A percentile compares a stretch with the other conserved stretches of the same genome.
Conservation (phyloP, 192 early-diverging fungal genomes). For the Backusella parvicylindrica region DNA sequence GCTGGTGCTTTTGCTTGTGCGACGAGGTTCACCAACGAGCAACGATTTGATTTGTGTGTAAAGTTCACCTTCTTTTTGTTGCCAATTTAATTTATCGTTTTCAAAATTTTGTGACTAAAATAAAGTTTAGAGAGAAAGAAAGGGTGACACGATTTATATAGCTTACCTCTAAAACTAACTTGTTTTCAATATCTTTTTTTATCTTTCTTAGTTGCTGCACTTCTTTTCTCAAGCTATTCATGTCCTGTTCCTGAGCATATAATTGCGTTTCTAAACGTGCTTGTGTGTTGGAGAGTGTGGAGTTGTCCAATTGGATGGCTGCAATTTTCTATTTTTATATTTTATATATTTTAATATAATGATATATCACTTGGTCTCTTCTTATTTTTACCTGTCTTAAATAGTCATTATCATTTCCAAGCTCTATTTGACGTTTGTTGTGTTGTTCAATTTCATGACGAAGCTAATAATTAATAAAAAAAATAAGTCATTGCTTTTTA, state of each 20-base stretch:
- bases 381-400: constrained; percentile 19
- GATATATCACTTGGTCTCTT: background rate
- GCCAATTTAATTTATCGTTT: constrained; percentile 41
- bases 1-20: constrained; percentile 14
- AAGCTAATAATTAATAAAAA: constrained; percentile 15
- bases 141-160: background rate
- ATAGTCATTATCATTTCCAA: constrained; percentile 26
- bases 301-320: constrained; percentile 29
- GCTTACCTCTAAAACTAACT: constrained; percentile 30
- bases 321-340: constrained; percentile 20
- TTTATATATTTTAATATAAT: background rate
- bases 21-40: constrained; percentile 33
- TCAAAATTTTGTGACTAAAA: constrained; percentile 35
- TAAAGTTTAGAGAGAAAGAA: background rate
- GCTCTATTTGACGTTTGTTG: constrained; percentile 8
- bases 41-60: constrained; percentile 34
- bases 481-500: background rate
- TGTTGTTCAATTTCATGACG: constrained; percentile 20
- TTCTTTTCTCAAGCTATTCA: constrained; percentile 37
- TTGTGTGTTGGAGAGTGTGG: constrained; percentile 27
- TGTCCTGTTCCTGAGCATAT: constrained; percentile 44
- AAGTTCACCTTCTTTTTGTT: constrained; percentile 45
- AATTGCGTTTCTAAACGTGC: constrained; percentile 47
- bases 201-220: constrained; percentile 30
- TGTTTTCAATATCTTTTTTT: constrained; percentile 44